phyloP scores from a whole-genome alignment of 768 basidiomycete genomes.

The Chlorophyllum brunneum region DNA sequence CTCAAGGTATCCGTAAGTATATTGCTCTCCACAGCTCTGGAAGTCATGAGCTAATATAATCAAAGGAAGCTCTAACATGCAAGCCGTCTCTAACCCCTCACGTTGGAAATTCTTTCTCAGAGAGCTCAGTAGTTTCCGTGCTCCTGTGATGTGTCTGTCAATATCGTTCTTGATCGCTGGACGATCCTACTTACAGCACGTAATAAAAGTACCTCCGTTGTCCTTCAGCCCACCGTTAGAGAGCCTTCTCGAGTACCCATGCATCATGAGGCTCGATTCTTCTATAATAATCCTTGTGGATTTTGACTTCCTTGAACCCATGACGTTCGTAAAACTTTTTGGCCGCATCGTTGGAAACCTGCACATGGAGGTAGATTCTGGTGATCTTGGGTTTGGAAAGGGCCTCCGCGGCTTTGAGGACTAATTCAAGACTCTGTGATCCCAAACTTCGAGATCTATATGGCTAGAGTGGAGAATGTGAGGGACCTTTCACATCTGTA shows the following conservation, averaged over 20 bases:
- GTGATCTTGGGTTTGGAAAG: constrained; percentile 59
- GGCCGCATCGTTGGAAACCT: constrained; percentile 73
- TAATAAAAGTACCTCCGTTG: not conserved
- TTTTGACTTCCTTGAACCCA: constrained; percentile 66
- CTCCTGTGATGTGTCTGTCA: not conserved
- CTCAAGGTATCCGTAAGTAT: constrained; percentile 3
- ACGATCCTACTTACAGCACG: constrained; percentile 7
- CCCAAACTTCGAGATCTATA: constrained; percentile 81
- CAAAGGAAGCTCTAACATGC: not conserved
- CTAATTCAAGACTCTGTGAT: constrained; percentile 62
- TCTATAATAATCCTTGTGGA: constrained; percentile 82
- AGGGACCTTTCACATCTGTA: constrained; percentile 3
- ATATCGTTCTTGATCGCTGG: not conserved
- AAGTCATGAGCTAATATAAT: not conserved
- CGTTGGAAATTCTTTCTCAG: not conserved
- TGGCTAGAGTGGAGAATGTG: constrained; percentile 44
- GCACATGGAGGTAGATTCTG: constrained; percentile 82
- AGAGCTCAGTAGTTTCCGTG: not conserved
- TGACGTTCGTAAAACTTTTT: constrained; percentile 82
- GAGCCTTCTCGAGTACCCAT: constrained; percentile 72
- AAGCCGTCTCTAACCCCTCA: not conserved
- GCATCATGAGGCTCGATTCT: constrained; percentile 82
- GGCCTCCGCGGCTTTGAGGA: constrained; percentile 59
- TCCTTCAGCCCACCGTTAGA: too few relatives aligned
- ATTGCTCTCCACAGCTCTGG: not conserved